phyloP scores from a whole-genome alignment of 768 basidiomycete species.

The Pisolithus microcarpus region DNA sequence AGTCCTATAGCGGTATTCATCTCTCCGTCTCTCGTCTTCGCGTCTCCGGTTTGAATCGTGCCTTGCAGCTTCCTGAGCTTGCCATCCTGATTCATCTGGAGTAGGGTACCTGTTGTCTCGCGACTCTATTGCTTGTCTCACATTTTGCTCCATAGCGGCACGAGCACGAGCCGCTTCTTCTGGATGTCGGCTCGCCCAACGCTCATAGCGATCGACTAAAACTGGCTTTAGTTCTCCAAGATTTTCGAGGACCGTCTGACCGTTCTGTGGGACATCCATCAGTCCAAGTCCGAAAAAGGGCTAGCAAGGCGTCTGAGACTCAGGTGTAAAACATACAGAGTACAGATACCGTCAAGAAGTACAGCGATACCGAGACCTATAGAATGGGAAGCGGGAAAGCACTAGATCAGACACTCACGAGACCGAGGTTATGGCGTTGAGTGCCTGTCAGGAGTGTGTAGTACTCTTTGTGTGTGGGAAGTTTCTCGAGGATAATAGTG shows the following conservation, averaged over 20 bases:
- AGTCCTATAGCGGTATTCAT: constrained; percentile 30
- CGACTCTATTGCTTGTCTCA: constrained; percentile 20
- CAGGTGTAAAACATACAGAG: neutral
- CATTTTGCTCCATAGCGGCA: constrained; percentile 14
- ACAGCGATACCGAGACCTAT: neutral
- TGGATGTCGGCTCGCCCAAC: constrained; percentile 45
- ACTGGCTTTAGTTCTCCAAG: constrained; percentile 58
- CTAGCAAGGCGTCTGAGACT: neutral
- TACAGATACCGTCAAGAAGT: neutral
- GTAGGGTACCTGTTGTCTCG: constrained; percentile 19
- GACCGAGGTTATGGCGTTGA: constrained; percentile 60
- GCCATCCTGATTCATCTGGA: constrained; percentile 27
- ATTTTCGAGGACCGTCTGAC: constrained; percentile 63
- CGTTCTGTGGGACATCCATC: constrained; percentile 44
- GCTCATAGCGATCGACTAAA: constrained; percentile 57
- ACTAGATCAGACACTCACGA: constrained; percentile 43
- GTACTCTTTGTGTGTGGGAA: constrained; percentile 71
- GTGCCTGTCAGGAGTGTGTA: constrained; percentile 41
- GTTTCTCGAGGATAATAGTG: constrained; percentile 68
- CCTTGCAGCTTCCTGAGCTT: constrained; percentile 26
- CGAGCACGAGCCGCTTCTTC: constrained; percentile 25
- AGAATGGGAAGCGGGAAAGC: neutral
- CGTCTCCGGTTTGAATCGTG: constrained; percentile 25
- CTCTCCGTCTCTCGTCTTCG: constrained; percentile 25
- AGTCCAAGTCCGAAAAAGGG: constrained; percentile 6